A percentile compares a stretch with the other conserved stretches of the same genome.
phyloP scores from a whole-genome alignment of 2,329 filamentous ascomycete genomes.

The Scedosporium dehoogii region DNA sequence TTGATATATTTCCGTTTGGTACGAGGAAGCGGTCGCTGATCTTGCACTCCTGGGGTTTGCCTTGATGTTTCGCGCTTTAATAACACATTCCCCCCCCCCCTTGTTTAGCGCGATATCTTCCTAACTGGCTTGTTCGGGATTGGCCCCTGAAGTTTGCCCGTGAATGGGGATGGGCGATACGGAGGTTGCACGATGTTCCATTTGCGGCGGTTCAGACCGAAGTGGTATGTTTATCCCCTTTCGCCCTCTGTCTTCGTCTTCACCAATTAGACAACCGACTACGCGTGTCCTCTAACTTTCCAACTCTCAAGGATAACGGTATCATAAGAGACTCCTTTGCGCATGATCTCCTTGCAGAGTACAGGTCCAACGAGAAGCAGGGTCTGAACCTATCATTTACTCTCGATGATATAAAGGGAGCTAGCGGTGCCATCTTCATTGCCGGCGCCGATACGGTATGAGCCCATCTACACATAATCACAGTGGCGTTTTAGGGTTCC shows the following conservation, averaged over 20 bases:
- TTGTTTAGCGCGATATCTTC: slow-evolving; percentile 15
- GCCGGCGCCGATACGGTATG: slow-evolving; percentile 34
- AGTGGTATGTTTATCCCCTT: slow-evolving; percentile 14
- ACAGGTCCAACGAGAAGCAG: slow-evolving; percentile 5
- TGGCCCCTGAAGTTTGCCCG: slow-evolving; percentile 22
- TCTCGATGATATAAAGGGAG: slow-evolving; percentile 37
- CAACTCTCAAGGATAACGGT: slow-evolving; percentile 8
- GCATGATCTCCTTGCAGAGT: slow-evolving; percentile 14
- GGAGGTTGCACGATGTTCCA: slow-evolving; percentile 21
- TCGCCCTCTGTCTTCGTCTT: not conserved
- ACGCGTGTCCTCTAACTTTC: not conserved
- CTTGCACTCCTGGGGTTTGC: too few relatives aligned
- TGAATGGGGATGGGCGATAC: slow-evolving; percentile 23
- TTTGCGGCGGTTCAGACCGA: slow-evolving; percentile 19
- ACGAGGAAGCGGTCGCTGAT: slow-evolving; percentile 3
- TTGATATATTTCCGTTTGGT: slow-evolving; percentile 34
- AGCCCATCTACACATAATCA: not conserved
- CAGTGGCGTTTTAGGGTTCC: too few relatives aligned
- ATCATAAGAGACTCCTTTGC: slow-evolving; percentile 16
- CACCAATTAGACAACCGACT: not conserved
- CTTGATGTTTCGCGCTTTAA: too few relatives aligned
- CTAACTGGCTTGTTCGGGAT: slow-evolving; percentile 19
- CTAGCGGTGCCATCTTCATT: slow-evolving; percentile 37
- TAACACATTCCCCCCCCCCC: too few relatives aligned
- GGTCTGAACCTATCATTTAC: slow-evolving; percentile 11